Conservation (phyloP, 2,329 filamentous ascomycete genomes). For the Colletotrichum abscissum region DNA sequence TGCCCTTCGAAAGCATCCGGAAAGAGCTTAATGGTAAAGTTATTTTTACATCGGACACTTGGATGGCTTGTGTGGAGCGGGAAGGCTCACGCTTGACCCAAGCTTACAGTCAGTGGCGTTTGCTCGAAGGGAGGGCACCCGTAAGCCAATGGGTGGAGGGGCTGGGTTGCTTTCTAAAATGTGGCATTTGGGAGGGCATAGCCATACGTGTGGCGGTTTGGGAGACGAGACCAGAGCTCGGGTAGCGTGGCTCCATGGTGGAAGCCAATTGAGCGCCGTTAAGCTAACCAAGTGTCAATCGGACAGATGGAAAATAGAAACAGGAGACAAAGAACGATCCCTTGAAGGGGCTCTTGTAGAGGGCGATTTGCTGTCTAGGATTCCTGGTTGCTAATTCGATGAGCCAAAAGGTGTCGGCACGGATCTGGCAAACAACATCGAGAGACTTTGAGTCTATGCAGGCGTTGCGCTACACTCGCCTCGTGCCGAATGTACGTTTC, state of each 20-base stretch:
- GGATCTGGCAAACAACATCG: not conserved
- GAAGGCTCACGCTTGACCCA: not conserved
- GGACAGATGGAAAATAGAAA: not conserved
- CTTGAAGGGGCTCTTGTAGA: not conserved
- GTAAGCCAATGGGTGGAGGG: not conserved
- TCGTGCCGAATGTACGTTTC: constrained; percentile 1
- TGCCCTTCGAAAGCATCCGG: not conserved
- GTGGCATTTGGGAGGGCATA: not conserved
- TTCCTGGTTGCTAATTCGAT: not conserved
- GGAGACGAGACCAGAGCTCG: not conserved
- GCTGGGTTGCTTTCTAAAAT: too few relatives aligned
- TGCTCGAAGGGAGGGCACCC: not conserved
- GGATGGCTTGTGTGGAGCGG: not conserved
- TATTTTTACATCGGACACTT: not conserved
- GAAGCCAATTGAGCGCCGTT: not conserved
- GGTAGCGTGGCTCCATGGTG: not conserved
- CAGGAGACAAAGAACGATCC: not conserved
- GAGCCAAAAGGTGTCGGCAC: not conserved
- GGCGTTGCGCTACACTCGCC: not conserved
- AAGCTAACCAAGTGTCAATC: not conserved
- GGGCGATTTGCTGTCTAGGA: not conserved
- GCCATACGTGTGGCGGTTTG: constrained; percentile 7
- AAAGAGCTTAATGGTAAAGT: not conserved
- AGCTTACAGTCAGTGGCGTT: constrained; percentile 2
- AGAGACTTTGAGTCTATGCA: not conserved